Evolutionary conservation across 176 grass and related monocot genomes (phyloP), one percentile per base, ranked within the genome.

Genomic region (Triticum monococcum): DNA sequence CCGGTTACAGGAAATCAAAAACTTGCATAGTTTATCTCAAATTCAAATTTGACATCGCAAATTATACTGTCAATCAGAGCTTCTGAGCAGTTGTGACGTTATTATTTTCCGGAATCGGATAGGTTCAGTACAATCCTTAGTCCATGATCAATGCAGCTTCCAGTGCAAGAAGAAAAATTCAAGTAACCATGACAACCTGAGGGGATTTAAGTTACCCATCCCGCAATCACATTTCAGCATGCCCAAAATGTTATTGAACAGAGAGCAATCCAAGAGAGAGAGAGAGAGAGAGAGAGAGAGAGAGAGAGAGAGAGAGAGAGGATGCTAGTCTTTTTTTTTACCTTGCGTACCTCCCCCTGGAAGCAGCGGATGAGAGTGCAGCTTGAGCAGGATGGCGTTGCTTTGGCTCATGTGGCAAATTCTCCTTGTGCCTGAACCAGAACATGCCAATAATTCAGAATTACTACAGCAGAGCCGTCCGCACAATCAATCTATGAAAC

Each of bases 361-460:
- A 69, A 69, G 67, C 32, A 18, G 32, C 16, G 9, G 68, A 33
- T 3, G 65, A 82, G 11, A 54, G 2, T 17, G 38, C 8, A 31
- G 43, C 11, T 48, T 69, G 18, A 24, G 79, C 54, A 69, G 65
- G 65, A 14, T 32, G 40, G 14, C 1, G 12, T 2, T 82, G 79
- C 45, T 82, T 32, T 69, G 45, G 80, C 65, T 56, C 50, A 45
- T n/a, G 28, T n/a, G 41, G 25, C 79, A 56, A 69, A 24, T 82
- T 57, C 20, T 71, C 65, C 65, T 69, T 82, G 8, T 20, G 31
- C 28, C 80, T 82, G 46, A 70, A 82, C 12, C 6, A 37, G 3
- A 31, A 24, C 22, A 17, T 38, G 33, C 35, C 32, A 14, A 16
- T 4, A 22, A n/a, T 37, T 70, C 35, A 70, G 32, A 45, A 12